Conservation (phyloP, 2,329 filamentous ascomycete genomes). For the Coniosporium tulheliwenetii region DNA sequence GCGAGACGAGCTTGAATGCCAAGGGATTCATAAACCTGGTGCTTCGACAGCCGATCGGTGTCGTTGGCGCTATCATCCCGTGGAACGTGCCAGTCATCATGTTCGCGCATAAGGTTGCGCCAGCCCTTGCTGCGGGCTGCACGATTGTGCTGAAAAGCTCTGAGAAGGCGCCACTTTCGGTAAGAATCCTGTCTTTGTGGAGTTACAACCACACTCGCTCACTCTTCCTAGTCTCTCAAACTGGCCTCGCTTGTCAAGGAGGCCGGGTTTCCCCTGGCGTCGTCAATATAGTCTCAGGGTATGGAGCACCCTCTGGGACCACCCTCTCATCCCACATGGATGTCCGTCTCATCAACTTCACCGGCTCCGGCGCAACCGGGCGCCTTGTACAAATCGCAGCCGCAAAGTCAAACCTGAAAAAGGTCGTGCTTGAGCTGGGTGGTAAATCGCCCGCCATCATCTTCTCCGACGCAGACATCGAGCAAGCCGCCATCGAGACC, state of each 20-base stretch:
- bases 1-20: constrained; percentile 31
- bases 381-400: constrained; percentile 12
- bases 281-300: constrained; percentile 21
- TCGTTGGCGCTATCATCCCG: constrained; percentile 40
- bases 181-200: constrained; percentile 11
- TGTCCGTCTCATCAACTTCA: constrained; percentile 13
- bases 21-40: constrained; percentile 30
- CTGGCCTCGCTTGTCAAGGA: constrained; percentile 21
- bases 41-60: constrained; percentile 34
- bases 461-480: constrained; percentile 17
- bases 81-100: constrained; percentile 38
- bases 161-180: constrained; percentile 46
- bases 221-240: constrained; percentile 13
- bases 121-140: constrained; percentile 44
- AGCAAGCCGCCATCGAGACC: constrained; percentile 16
- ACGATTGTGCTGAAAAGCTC: constrained; percentile 45
- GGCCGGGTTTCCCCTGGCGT: constrained; percentile 29
- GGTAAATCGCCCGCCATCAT: constrained; percentile 12
- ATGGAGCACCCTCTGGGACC: constrained; percentile 13
- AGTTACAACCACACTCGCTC: constrained; percentile 1
- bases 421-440: constrained; percentile 12
- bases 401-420: constrained; percentile 13
- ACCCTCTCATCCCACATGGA: constrained; percentile 15
- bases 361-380: constrained; percentile 10
- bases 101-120: constrained; percentile 38